Evolutionary conservation across 1,284 basidiomycete genomes (phyloP).

Genomic region (Malassezia nana): DNA sequence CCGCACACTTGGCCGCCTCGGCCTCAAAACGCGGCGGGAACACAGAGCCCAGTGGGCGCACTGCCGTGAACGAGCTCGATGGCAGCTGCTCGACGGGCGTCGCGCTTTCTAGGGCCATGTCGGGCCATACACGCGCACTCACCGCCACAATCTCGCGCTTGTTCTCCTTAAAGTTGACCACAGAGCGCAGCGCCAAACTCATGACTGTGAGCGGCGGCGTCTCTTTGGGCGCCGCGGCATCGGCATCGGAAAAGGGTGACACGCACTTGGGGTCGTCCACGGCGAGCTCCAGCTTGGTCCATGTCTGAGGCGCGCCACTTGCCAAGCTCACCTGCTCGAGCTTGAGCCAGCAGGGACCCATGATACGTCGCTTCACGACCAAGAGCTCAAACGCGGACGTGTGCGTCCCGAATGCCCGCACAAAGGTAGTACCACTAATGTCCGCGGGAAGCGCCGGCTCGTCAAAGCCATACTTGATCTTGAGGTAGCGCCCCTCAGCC

Average conservation of each 20-base stretch:
- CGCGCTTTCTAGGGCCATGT: slow-evolving; percentile 40
- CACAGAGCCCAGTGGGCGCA: slow-evolving; percentile 73
- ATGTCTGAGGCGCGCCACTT: slow-evolving; percentile 29
- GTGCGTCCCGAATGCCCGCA: slow-evolving; percentile 80
- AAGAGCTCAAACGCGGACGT: slow-evolving; percentile 87
- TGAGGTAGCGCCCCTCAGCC: slow-evolving; percentile 75
- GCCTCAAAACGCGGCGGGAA: slow-evolving; percentile 77
- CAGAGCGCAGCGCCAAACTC: slow-evolving; percentile 77
- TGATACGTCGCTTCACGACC: slow-evolving; percentile 91
- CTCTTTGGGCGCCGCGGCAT: slow-evolving; percentile 64
- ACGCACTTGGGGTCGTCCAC: slow-evolving; percentile 78
- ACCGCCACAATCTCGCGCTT: slow-evolving; percentile 83
- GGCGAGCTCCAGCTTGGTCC: slow-evolving; percentile 69
- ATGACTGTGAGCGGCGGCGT: slow-evolving; percentile 81
- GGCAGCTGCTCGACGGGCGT: slow-evolving; percentile 56
- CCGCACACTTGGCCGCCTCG: slow-evolving; percentile 51
- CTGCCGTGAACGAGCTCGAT: slow-evolving; percentile 73
- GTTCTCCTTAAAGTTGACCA: slow-evolving; percentile 88
- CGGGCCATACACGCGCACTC: slow-evolving; percentile 75
- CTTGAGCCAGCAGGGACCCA: slow-evolving; percentile 95
- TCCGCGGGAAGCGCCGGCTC: slow-evolving; percentile 54
- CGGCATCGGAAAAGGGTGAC: slow-evolving; percentile 68
- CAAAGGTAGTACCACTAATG: slow-evolving; percentile 71
- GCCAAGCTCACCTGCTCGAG: slow-evolving; percentile 65
- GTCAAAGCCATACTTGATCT: slow-evolving; percentile 52